Percentiles rank a stretch among this genome's conserved stretches.
Evolutionary conservation across 768 basidiomycete species (phyloP).

Genomic region (Phlebiopsis flavidoalba): DNA sequence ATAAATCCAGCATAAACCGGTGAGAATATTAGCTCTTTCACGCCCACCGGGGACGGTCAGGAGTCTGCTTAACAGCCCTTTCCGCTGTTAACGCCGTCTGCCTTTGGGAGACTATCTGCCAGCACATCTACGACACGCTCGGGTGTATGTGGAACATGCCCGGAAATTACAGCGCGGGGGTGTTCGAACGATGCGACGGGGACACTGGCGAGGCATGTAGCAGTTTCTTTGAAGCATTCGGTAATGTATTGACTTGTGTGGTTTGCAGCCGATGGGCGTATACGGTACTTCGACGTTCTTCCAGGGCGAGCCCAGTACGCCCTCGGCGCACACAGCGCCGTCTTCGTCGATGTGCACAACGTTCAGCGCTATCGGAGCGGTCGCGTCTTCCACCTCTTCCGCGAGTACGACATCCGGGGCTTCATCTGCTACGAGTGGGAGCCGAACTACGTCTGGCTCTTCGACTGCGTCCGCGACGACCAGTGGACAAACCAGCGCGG

Average conservation of each 20-base stretch:
- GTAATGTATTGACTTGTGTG: neutral
- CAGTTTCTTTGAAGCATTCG: neutral
- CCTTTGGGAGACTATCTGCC: too few species aligned
- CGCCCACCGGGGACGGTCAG: too few species aligned
- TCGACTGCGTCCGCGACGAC: neutral
- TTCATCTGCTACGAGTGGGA: neutral
- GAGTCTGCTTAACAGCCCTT: too few species aligned
- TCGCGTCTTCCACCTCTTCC: neutral
- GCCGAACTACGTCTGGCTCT: neutral
- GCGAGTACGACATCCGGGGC: neutral
- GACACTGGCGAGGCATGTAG: conserved; percentile 42
- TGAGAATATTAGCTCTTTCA: too few species aligned
- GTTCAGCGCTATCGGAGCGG: conserved; percentile 47
- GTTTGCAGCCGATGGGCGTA: conserved; percentile 55
- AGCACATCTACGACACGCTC: conserved; percentile 52
- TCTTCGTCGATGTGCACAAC: conserved; percentile 56
- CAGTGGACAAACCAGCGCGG: neutral
- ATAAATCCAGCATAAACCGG: too few species aligned
- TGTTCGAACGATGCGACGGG: conserved; percentile 40
- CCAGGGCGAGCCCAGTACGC: conserved; percentile 56
- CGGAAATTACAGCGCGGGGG: conserved; percentile 34
- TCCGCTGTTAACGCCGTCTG: too few species aligned
- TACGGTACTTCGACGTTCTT: conserved; percentile 61
- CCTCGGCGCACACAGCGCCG: conserved; percentile 51
- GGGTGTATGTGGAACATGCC: conserved; percentile 65